phyloP scores from a whole-genome alignment of 495 filamentous ascomycete species.

The Aspergillus coremiiformis region DNA sequence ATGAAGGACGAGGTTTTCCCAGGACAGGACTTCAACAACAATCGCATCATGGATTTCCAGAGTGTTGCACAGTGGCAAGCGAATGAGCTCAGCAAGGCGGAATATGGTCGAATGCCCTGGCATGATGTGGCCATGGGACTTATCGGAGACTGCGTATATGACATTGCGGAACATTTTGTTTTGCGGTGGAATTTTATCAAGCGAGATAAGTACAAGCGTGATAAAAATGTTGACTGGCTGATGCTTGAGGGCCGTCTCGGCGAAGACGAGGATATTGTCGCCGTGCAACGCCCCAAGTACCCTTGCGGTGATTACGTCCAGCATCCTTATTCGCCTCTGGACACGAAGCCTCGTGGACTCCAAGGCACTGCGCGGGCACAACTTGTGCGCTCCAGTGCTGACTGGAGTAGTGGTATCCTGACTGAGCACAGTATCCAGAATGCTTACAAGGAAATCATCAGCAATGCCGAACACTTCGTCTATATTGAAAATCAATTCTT shows the following conservation, averaged over 20 bases:
- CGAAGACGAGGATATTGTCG: constrained; percentile 73
- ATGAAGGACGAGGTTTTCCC: constrained; percentile 84
- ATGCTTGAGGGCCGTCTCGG: constrained; percentile 70
- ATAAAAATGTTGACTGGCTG: constrained; percentile 73
- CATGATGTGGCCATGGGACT: constrained; percentile 91
- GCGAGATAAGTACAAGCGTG: constrained; percentile 94
- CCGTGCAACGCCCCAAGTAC: constrained; percentile 76
- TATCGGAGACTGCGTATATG: constrained; percentile 81
- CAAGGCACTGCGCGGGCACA: constrained; percentile 76
- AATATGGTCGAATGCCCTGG: constrained; percentile 96
- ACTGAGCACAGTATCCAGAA: constrained; percentile 88
- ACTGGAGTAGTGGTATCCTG: constrained; percentile 94
- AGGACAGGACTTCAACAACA: constrained; percentile 93
- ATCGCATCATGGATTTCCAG: constrained; percentile 93
- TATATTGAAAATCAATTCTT: constrained; percentile 99
- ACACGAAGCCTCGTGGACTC: constrained; percentile 41
- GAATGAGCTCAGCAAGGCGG: constrained; percentile 86
- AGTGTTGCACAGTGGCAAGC: constrained; percentile 84
- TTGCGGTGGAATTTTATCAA: constrained; percentile 96
- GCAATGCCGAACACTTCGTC: constrained; percentile 79
- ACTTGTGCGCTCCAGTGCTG: constrained; percentile 74
- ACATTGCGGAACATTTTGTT: constrained; percentile 95
- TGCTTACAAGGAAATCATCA: constrained; percentile 79
- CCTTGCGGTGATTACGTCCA: constrained; percentile 80
- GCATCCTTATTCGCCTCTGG: constrained; percentile 65